These are phyloP conservation scores for Onygena corvina DNA, from an alignment of 2,329 filamentous ascomycete species.

Conservation along the genomic window DNA sequence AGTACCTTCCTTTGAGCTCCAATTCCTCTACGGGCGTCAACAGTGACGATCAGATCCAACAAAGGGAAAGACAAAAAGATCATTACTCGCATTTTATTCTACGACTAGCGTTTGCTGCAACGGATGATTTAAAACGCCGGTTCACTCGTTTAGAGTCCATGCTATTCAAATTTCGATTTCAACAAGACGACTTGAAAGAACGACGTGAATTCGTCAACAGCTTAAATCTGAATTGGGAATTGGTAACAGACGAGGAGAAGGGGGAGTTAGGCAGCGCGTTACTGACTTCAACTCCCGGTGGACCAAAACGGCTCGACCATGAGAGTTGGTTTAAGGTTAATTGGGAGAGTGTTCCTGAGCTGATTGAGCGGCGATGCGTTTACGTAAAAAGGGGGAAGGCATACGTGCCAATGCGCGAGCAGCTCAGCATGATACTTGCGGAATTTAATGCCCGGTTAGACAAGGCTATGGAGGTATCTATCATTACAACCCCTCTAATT, in stretches of 20 bases:
- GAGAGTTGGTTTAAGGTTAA: slow-evolving; percentile 93
- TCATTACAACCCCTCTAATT: slow-evolving; percentile 5
- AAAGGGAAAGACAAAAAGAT: slow-evolving; percentile 74
- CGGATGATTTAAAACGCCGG: slow-evolving; percentile 75
- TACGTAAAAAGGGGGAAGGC: slow-evolving; percentile 72
- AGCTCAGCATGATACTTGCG: slow-evolving; percentile 75
- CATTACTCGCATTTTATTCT: slow-evolving; percentile 98
- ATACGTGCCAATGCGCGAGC: slow-evolving; percentile 77
- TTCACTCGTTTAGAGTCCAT: slow-evolving; percentile 80
- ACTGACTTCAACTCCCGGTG: slow-evolving; percentile 42
- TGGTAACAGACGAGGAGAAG: slow-evolving; percentile 68
- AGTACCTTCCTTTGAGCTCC: slow-evolving; percentile 68
- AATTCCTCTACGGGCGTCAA: slow-evolving; percentile 53
- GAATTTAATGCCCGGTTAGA: slow-evolving; percentile 76
- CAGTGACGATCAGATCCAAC: slow-evolving; percentile 41
- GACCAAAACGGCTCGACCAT: slow-evolving; percentile 48
- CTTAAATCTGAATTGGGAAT: slow-evolving; percentile 73
- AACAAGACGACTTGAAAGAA: slow-evolving; percentile 62
- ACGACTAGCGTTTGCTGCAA: slow-evolving; percentile 79
- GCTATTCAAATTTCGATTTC: slow-evolving; percentile 74
- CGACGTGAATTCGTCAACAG: slow-evolving; percentile 62
- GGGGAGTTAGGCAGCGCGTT: slow-evolving; percentile 52
- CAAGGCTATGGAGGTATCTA: slow-evolving; percentile 62
- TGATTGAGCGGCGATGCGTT: slow-evolving; percentile 69
- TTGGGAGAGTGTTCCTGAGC: slow-evolving; percentile 82